phyloP scores from a whole-genome alignment of 148 eudicot species.

The Cornus kousa region DNA sequence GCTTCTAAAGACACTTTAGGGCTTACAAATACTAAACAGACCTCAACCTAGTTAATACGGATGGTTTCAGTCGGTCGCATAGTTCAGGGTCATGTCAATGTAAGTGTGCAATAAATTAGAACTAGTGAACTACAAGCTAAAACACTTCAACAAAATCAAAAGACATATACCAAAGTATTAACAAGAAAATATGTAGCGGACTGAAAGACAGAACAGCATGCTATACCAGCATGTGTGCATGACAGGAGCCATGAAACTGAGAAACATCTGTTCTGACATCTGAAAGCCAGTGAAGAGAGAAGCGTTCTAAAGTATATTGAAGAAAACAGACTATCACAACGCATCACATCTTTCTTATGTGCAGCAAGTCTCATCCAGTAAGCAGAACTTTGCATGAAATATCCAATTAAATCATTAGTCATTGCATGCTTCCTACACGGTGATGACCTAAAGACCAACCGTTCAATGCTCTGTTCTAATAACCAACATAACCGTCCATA shows the following conservation, averaged over 20 bases:
- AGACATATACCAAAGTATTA: not conserved
- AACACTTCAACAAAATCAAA: not conserved
- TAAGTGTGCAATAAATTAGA: too few species aligned
- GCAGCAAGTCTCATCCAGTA: not conserved
- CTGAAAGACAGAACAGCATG: not conserved
- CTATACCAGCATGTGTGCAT: not conserved
- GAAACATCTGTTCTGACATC: not conserved
- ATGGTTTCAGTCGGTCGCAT: not conserved
- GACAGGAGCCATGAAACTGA: not conserved
- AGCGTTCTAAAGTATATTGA: too few species aligned
- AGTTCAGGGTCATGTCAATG: too few species aligned
- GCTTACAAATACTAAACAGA: not conserved
- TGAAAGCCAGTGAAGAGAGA: too few species aligned
- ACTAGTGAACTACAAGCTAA: not conserved
- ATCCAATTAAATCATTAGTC: not conserved
- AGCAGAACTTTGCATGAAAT: not conserved
- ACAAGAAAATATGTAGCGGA: not conserved
- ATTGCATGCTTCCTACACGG: not conserved
- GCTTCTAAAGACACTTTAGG: not conserved
- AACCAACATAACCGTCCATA: too few species aligned
- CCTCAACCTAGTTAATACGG: not conserved
- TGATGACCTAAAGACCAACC: not conserved
- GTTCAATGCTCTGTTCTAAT: not conserved
- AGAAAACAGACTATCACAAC: too few species aligned
- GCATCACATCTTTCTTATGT: not conserved